A percentile compares a stretch with the other conserved stretches of the same genome.
These are phyloP conservation scores for Phaeophleospora eucalypticola DNA, from an alignment of 2,329 filamentous ascomycete genomes.

Conservation along the genomic window DNA sequence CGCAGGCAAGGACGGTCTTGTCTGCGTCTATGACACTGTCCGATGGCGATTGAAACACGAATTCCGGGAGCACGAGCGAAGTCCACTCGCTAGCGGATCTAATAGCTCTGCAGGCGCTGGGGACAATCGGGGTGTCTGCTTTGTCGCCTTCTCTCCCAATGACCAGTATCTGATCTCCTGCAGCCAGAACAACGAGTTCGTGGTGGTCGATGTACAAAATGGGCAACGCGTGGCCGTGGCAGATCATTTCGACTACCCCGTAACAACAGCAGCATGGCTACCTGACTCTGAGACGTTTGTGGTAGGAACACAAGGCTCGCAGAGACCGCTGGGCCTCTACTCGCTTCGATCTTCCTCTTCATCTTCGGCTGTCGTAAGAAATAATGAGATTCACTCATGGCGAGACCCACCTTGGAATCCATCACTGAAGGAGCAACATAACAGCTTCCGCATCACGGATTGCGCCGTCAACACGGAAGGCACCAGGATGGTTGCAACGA, in stretches of 20 bases:
- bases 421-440: constrained; percentile 55
- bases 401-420: constrained; percentile 44
- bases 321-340: constrained; percentile 60
- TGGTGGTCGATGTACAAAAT: constrained; percentile 29
- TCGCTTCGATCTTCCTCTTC: constrained; percentile 16
- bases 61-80: constrained; percentile 30
- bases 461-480: constrained; percentile 79
- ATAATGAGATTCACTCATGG: constrained; percentile 31
- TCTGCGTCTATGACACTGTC: constrained; percentile 77
- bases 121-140: constrained; percentile 59
- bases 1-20: constrained; percentile 68
- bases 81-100: constrained; percentile 11
- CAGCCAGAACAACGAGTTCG: constrained; percentile 40
- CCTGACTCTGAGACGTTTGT: constrained; percentile 73
- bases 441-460: constrained; percentile 74
- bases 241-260: constrained; percentile 72
- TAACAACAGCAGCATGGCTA: constrained; percentile 87
- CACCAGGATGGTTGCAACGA: constrained; percentile 72
- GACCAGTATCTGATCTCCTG: constrained; percentile 83
- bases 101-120: constrained; percentile 9
- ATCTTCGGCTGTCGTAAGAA: constrained; percentile 18
- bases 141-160: constrained; percentile 88
- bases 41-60: constrained; percentile 61
- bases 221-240: constrained; percentile 62
- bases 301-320: constrained; percentile 69